Conservation (phyloP, 2,329 filamentous ascomycete species). For the Endothia cerciana region DNA sequence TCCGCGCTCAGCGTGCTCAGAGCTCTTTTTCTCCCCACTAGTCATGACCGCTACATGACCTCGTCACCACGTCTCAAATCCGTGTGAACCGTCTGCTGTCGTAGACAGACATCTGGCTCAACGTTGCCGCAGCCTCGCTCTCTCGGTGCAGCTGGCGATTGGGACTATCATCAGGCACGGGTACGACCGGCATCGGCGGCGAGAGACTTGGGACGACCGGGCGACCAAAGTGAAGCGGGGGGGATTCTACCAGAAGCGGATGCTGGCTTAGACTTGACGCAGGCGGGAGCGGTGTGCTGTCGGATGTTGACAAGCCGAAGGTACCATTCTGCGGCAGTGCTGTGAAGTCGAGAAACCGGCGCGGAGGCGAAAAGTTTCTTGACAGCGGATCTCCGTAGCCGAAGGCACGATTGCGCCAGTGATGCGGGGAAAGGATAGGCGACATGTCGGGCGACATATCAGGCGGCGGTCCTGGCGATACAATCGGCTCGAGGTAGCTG, state of each 20-base stretch:
- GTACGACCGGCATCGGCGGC: not conserved
- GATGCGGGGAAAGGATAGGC: slow-evolving; percentile 20
- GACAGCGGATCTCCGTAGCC: slow-evolving; percentile 8
- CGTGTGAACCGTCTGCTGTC: slow-evolving; percentile 18
- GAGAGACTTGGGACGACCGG: slow-evolving; percentile 1
- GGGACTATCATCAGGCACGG: slow-evolving; percentile 15
- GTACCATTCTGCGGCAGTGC: not conserved
- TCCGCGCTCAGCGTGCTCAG: not conserved
- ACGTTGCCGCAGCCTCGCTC: slow-evolving; percentile 24
- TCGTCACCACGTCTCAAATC: slow-evolving; percentile 1
- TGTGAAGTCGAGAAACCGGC: slow-evolving; percentile 24
- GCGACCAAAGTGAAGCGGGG: slow-evolving; percentile 4
- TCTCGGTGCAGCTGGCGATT: slow-evolving; percentile 25
- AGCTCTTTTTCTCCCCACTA: not conserved
- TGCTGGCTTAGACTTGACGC: not conserved
- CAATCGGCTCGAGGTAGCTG: slow-evolving; percentile 22
- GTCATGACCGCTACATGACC: not conserved
- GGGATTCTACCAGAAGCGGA: slow-evolving; percentile 15
- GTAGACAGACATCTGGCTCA: slow-evolving; percentile 24
- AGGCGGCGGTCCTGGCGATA: slow-evolving; percentile 23
- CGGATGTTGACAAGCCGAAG: not conserved
- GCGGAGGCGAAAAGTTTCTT: slow-evolving; percentile 14
- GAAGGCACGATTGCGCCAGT: slow-evolving; percentile 24
- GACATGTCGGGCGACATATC: slow-evolving; percentile 28
- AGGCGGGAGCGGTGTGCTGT: not conserved